A percentile compares a stretch with the other conserved stretches of the same genome.
These are phyloP conservation scores for Corniculantispora saksenae DNA, from an alignment of 2,329 filamentous ascomycete genomes.

Conservation along the genomic window DNA sequence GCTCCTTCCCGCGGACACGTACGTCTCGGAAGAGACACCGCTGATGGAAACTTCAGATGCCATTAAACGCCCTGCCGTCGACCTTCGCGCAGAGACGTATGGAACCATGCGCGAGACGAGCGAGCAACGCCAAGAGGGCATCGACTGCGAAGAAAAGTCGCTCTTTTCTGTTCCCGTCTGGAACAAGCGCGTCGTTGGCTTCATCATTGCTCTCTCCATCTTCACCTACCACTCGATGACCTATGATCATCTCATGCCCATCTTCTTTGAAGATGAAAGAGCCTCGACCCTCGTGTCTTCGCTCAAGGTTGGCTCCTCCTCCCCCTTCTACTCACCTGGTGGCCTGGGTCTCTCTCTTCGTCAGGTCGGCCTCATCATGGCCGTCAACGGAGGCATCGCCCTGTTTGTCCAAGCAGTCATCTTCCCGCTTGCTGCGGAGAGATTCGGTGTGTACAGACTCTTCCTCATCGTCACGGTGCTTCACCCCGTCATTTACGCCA, in stretches of 20 bases:
- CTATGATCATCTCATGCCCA: conserved; percentile 87
- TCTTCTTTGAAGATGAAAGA: conserved; percentile 83
- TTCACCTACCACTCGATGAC: conserved; percentile 97
- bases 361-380: conserved; percentile 62
- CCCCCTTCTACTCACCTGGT: conserved; percentile 58
- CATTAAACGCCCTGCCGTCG: conserved; percentile 69
- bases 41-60: conserved; percentile 75
- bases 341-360: conserved; percentile 64
- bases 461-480: conserved; percentile 60
- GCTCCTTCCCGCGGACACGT: conserved; percentile 48
- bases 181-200: conserved; percentile 66
- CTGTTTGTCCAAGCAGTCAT: conserved; percentile 60
- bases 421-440: conserved; percentile 61
- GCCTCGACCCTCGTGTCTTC: conserved; percentile 40
- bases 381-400: conserved; percentile 59
- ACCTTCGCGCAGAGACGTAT: conserved; percentile 77
- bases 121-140: conserved; percentile 50
- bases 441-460: conserved; percentile 59
- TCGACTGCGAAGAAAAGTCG: conserved; percentile 35
- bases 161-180: conserved; percentile 44
- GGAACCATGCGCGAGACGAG: conserved; percentile 61
- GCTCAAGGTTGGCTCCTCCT: conserved; percentile 33
- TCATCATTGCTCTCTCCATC: conserved; percentile 80
- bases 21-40: conserved; percentile 67
- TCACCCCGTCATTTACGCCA: conserved; percentile 62